Base-by-base conservation (phyloP, 805 yeast genomes). In the Saturnispora diversa region DNA sequence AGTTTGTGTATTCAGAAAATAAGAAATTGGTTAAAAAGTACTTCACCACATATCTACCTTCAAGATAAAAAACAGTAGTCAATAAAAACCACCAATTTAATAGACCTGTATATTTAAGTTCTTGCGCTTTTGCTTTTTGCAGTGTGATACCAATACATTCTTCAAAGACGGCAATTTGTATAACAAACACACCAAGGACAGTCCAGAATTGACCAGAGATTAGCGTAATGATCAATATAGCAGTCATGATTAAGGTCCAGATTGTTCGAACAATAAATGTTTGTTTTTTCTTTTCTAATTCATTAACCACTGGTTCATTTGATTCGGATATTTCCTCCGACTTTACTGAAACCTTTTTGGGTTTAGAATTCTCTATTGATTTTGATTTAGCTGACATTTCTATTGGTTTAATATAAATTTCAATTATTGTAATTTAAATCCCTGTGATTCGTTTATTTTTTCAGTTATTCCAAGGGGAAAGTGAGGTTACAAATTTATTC, bases 241-340 rank as follows among this genome's bases (percentile, higher is more conserved):
- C 61, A 45, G 92, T 80, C 97, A 92, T 88, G 13, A 92, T 86
- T 52, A 92, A 61, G 0, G 97, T 84, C 97, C 97, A 92, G 35
- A 84, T 68, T 3, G 97, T 80, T 50, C 98, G 76, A 20, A 87
- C 84, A 35, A 87, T 58, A 54, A 92, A 87, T 31, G 88, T 82
- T 63, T 80, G 88, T 50, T 79, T 80, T 64, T 84, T 84, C 64
- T 74, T 74, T 48, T 77, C 83, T 30, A 54, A 58, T 47, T 75
- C 80, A 47, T 64, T 65, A 24, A 55, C 51, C 6, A 50, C 56
- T 2, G 50, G 39, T 32, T 22, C 22, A 6, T 43, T 40, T 17
- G 24, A 13, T 17, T 25, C 10, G 26, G 31, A 13, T 17, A 44
- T 31, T 36, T 20, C 40, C 16, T 4, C 15, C 22, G 26, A 28